Evolutionary conservation across 2,329 filamentous ascomycete genomes (phyloP).

Genomic region (Arthroderma sp.): DNA sequence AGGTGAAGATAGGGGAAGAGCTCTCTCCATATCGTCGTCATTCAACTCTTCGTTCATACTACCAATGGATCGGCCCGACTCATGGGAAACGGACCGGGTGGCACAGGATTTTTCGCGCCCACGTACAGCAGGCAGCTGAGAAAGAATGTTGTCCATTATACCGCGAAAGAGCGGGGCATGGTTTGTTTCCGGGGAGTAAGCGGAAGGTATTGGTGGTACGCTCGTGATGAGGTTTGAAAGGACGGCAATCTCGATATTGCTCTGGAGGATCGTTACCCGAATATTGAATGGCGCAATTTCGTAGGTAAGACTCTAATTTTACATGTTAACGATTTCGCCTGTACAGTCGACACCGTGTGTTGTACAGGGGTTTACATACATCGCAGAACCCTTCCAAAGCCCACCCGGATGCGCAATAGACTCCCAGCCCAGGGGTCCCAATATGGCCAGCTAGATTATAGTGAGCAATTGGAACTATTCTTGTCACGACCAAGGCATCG

Average conservation of each 20-base stretch:
- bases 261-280: conserved; percentile 90
- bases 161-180: conserved; percentile 70
- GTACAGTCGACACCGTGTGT: not conserved
- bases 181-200: conserved; percentile 55
- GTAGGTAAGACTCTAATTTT: conserved; percentile 60
- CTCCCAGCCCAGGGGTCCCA: conserved; percentile 77
- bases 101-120: conserved; percentile 17
- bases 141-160: conserved; percentile 67
- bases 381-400: conserved; percentile 93
- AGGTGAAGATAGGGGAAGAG: conserved; percentile 22
- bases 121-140: conserved; percentile 56
- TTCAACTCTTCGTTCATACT: conserved; percentile 8
- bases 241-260: conserved; percentile 80
- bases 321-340: not conserved
- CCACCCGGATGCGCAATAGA: conserved; percentile 89
- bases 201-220: conserved; percentile 58
- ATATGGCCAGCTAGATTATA: conserved; percentile 58
- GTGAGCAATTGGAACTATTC: not conserved
- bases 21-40: not conserved
- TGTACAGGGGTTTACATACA: conserved; percentile 27
- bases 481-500: conserved; percentile 5
- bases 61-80: not conserved
- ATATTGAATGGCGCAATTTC: conserved; percentile 96
- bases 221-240: conserved; percentile 79
- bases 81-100: conserved; percentile 1